Conservation (phyloP, 805 yeast species). For the Cyberlindnera maritima region DNA sequence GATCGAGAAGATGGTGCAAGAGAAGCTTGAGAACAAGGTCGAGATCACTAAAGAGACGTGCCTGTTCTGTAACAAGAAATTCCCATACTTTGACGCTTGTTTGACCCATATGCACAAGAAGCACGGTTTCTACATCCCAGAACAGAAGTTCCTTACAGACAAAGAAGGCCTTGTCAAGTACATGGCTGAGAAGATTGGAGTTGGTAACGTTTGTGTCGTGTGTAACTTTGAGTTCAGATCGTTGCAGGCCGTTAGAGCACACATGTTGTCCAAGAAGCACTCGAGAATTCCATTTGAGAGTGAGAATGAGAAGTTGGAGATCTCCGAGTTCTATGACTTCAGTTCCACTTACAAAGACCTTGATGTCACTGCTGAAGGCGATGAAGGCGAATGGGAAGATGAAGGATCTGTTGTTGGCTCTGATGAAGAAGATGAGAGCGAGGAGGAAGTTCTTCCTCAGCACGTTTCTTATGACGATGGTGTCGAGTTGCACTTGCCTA, state of each 20-base stretch:
- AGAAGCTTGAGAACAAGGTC: conserved; percentile 38
- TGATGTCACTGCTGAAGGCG: conserved; percentile 28
- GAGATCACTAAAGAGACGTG: conserved; percentile 51
- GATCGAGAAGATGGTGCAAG: conserved; percentile 35
- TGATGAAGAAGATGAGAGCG: conserved; percentile 32
- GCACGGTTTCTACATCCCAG: conserved; percentile 91
- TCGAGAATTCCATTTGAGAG: conserved; percentile 86
- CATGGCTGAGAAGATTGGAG: conserved; percentile 85
- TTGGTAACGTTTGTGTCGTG: conserved; percentile 84
- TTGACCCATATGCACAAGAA: conserved; percentile 70
- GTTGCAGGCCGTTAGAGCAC: conserved; percentile 85
- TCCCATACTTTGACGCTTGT: conserved; percentile 47
- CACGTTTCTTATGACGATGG: conserved; percentile 57
- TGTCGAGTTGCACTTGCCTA: conserved; percentile 72
- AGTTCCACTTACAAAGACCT: conserved; percentile 55
- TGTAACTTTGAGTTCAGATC: conserved; percentile 86
- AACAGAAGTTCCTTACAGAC: conserved; percentile 66
- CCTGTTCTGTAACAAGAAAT: conserved; percentile 49
- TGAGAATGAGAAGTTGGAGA: conserved; percentile 80
- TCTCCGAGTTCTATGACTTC: conserved; percentile 91
- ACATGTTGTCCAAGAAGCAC: conserved; percentile 85
- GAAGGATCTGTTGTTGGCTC: conserved; percentile 38
- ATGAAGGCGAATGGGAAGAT: conserved; percentile 33
- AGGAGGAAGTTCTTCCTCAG: conserved; percentile 36
- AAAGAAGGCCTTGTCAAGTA: conserved; percentile 72